Conservation (phyloP, 1,139 yeast genomes). For the Nakaseomyces sp. region DNA sequence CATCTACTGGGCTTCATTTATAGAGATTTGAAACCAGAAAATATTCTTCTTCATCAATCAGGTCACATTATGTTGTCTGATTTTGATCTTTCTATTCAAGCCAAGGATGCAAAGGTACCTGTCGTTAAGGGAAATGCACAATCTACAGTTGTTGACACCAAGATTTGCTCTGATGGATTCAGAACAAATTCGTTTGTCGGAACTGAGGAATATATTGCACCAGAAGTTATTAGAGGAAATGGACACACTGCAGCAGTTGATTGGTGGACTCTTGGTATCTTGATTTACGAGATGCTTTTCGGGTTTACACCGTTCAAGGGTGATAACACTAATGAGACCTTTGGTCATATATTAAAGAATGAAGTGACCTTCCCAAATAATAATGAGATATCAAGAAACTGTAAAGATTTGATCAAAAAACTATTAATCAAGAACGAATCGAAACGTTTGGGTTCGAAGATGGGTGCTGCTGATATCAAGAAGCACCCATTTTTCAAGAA, state of each 20-base stretch:
- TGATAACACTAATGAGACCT: conserved; percentile 74
- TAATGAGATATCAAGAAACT: conserved; percentile 56
- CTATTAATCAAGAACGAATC: conserved; percentile 79
- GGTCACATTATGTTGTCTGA: conserved; percentile 98
- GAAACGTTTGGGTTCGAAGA: conserved; percentile 78
- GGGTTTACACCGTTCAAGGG: conserved; percentile 98
- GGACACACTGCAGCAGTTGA: conserved; percentile 99
- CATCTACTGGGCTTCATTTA: conserved; percentile 96
- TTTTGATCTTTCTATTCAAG: conserved; percentile 88
- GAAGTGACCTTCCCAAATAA: conserved; percentile 61
- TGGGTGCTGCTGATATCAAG: conserved; percentile 93
- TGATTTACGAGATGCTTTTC: conserved; percentile 85
- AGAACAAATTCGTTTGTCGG: conserved; percentile 97
- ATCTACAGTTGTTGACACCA: conserved; percentile 56
- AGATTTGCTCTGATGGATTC: conserved; percentile 91
- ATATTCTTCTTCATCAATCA: conserved; percentile 82
- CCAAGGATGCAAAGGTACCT: conserved; percentile 59
- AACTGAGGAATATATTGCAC: conserved; percentile 96
- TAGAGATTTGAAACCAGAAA: conserved; percentile 92
- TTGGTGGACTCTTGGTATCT: conserved; percentile 97
- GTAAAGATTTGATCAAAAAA: conserved; percentile 73
- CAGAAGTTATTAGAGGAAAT: conserved; percentile 92
- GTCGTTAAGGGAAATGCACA: conserved; percentile 24
- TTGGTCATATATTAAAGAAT: conserved; percentile 73
- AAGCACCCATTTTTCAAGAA: conserved; percentile 82